Evolutionary conservation across 164 flowering plant genomes (phyloP).

Genomic region (Magnolia kwangsiensis): DNA sequence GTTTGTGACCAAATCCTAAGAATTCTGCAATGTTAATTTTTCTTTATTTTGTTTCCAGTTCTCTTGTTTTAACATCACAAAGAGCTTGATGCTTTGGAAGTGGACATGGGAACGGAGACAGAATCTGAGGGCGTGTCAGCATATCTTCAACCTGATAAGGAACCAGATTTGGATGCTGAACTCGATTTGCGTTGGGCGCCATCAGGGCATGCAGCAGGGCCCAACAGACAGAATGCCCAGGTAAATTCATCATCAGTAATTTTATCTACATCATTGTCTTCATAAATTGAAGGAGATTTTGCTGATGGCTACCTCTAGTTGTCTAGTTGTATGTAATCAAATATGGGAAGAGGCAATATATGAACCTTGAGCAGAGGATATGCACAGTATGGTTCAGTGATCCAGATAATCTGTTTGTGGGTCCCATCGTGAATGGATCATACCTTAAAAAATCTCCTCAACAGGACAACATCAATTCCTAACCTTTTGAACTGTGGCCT

Average conservation of each 20-base stretch:
- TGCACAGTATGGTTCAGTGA: too few species aligned
- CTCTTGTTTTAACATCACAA: constrained; percentile 10
- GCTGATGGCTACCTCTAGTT: too few species aligned
- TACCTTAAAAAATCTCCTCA: too few species aligned
- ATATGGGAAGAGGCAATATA: too few species aligned
- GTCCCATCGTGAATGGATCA: too few species aligned
- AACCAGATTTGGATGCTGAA: constrained; percentile 66
- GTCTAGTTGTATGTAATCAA: too few species aligned
- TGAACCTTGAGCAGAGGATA: too few species aligned
- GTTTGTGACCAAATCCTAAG: not conserved
- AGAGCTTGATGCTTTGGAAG: constrained; percentile 99
- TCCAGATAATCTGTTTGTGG: too few species aligned
- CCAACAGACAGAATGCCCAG: constrained; percentile 58
- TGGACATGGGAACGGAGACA: constrained; percentile 82
- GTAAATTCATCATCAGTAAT: constrained; percentile 30
- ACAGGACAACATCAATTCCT: too few species aligned
- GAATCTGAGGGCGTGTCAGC: constrained; percentile 82
- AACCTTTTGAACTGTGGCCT: too few species aligned
- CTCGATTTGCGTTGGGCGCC: constrained; percentile 92
- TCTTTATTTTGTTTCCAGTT: not conserved
- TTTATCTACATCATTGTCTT: not conserved
- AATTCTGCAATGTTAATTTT: not conserved
- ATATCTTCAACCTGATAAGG: constrained; percentile 87
- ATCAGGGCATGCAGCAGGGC: constrained; percentile 48
- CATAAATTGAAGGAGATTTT: too few species aligned